Evolutionary conservation across 169 alveolate species (phyloP).

Genomic region (Plasmodium berghei): DNA sequence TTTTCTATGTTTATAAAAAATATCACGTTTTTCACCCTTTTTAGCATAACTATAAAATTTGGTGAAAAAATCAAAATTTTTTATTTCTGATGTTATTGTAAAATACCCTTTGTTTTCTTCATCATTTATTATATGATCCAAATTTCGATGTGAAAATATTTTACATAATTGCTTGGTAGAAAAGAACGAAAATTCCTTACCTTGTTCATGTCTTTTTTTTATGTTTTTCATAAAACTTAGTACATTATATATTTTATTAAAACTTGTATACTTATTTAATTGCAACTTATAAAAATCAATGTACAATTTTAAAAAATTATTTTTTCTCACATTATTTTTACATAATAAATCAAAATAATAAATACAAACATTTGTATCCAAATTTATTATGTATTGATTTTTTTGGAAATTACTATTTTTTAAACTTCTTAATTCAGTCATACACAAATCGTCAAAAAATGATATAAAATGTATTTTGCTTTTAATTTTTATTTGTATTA

Average conservation of each 20-base stretch:
- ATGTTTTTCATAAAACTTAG: neutral
- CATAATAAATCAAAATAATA: conserved; percentile 37
- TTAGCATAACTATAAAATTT: neutral
- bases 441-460: neutral
- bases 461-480: conserved; percentile 16
- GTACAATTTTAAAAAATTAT: conserved; percentile 20
- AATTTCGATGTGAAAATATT: no score
- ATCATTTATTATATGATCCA: no score
- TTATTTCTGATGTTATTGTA: conserved; percentile 4
- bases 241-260: conserved; percentile 17
- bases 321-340: conserved; percentile 17
- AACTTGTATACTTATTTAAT: conserved; percentile 11
- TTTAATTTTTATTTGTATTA: conserved; percentile 11
- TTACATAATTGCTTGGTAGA: no score
- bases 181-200: no score
- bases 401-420: conserved; percentile 21
- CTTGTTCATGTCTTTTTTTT: neutral
- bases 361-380: conserved; percentile 11
- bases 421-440: neutral
- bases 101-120: neutral
- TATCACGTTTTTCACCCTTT: neutral
- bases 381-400: conserved; percentile 11
- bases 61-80: conserved; percentile 10
- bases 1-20: neutral
- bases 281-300: conserved; percentile 20